phyloP scores from a whole-genome alignment of 2,329 filamentous ascomycete species.

The Sporothrix brunneoviolacea region DNA sequence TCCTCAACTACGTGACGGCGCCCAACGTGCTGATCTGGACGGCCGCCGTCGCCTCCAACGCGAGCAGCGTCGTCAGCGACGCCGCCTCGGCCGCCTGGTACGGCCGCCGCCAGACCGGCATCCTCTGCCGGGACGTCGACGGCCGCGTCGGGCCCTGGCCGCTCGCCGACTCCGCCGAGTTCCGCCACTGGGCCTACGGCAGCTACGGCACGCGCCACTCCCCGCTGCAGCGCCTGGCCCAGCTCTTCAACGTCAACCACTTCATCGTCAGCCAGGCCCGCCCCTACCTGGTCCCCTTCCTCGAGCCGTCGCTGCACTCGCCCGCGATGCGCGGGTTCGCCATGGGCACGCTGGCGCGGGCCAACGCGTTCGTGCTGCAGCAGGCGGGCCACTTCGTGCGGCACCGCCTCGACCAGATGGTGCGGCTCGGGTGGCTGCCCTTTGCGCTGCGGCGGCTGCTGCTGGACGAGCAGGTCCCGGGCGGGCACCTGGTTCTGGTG shows the following conservation, averaged over 20 bases:
- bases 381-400: conserved; percentile 38
- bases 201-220: conserved; percentile 60
- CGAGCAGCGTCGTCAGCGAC: conserved; percentile 30
- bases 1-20: conserved; percentile 88
- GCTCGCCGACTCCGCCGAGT: conserved; percentile 52
- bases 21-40: conserved; percentile 88
- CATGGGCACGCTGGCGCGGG: conserved; percentile 49
- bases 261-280: conserved; percentile 91
- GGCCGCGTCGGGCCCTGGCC: conserved; percentile 68
- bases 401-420: conserved; percentile 72
- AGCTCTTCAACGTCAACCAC: conserved; percentile 90
- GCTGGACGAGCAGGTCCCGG: conserved; percentile 75
- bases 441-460: conserved; percentile 65
- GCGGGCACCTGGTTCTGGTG: conserved; percentile 62
- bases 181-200: conserved; percentile 61
- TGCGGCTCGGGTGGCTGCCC: conserved; percentile 68
- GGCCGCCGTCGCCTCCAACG: conserved; percentile 70
- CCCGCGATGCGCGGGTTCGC: conserved; percentile 46
- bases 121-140: conserved; percentile 66
- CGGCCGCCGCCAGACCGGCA: conserved; percentile 53
- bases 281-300: conserved; percentile 81
- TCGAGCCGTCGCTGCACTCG: conserved; percentile 73
- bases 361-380: conserved; percentile 27
- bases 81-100: conserved; percentile 46
- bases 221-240: conserved; percentile 63